A percentile compares a stretch with the other conserved stretches of the same genome.
Conservation (phyloP, 352 stramenopile species). For the Thalassiosira hispida region DNA sequence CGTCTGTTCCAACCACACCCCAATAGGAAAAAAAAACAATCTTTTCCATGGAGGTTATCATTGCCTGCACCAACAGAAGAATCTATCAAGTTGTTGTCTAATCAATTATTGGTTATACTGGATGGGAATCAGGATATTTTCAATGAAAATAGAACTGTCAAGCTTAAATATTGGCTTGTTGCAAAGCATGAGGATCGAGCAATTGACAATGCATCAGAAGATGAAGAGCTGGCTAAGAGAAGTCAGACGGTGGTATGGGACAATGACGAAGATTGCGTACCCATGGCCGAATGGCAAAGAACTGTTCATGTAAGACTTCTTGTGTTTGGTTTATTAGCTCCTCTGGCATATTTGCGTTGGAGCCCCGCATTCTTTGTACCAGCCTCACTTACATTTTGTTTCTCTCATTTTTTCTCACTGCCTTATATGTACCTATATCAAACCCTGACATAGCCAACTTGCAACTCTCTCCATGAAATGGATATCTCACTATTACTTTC, state of each 20-base stretch:
- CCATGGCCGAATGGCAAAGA: slow-evolving; percentile 52
- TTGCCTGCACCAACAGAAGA: background rate
- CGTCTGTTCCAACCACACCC: slow-evolving; percentile 6
- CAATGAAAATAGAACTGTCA: background rate
- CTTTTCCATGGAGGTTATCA: background rate
- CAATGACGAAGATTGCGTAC: slow-evolving; percentile 43
- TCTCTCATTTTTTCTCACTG: background rate
- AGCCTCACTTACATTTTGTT: background rate
- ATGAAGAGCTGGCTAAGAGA: slow-evolving; percentile 2
- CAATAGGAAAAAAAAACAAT: background rate
- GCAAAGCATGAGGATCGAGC: slow-evolving; percentile 1
- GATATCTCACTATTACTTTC: slow-evolving; percentile 33
- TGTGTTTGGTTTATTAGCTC: background rate
- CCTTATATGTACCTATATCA: background rate
- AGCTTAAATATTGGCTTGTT: background rate
- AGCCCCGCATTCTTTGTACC: no score
- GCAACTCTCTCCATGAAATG: slow-evolving; percentile 53
- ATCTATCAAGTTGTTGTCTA: slow-evolving; percentile 5
- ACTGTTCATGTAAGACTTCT: slow-evolving; percentile 44
- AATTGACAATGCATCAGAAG: background rate
- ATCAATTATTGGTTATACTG: slow-evolving; percentile 1
- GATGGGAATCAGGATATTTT: background rate
- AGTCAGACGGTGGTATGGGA: slow-evolving; percentile 53
- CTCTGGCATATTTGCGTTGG: background rate
- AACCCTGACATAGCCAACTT: slow-evolving; percentile 39